phyloP scores from a whole-genome alignment of 192 early-diverging fungal species.

The Backusella macrospora region DNA sequence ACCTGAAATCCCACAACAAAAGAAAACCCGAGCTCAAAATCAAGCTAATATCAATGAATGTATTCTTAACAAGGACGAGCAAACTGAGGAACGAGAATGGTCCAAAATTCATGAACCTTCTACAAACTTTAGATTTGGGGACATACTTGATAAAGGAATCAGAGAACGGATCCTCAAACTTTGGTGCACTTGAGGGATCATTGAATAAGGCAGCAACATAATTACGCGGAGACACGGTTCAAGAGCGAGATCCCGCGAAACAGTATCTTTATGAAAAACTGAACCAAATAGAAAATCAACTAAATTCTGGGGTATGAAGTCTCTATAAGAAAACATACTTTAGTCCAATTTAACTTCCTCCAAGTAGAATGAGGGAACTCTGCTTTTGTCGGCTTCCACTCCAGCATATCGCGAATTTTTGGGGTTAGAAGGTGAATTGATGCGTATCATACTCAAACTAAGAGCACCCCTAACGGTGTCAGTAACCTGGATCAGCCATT shows the following conservation, averaged over 20 bases:
- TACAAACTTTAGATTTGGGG: background rate
- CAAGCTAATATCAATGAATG: background rate
- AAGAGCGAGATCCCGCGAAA: background rate
- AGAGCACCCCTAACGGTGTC: too few species aligned
- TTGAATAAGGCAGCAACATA: background rate
- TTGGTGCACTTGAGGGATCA: background rate
- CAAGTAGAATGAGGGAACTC: background rate
- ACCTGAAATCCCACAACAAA: background rate
- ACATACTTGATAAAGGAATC: background rate
- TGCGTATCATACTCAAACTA: constrained; percentile 30
- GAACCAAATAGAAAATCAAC: background rate
- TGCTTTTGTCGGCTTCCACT: background rate
- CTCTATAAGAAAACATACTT: background rate
- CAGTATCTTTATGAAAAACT: background rate
- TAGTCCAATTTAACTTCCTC: background rate
- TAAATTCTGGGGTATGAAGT: background rate
- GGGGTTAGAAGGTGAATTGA: constrained; percentile 35
- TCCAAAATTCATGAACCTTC: too few species aligned
- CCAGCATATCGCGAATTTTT: constrained; percentile 30
- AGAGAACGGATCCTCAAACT: background rate
- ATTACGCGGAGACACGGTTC: background rate
- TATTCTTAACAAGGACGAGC: background rate
- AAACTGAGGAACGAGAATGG: background rate
- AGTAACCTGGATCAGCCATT: too few species aligned
- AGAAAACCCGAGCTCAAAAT: background rate